A percentile compares a stretch with the other conserved stretches of the same genome.
phyloP scores from a whole-genome alignment of 2,329 filamentous ascomycete species.

The Diaporthe sp. region DNA sequence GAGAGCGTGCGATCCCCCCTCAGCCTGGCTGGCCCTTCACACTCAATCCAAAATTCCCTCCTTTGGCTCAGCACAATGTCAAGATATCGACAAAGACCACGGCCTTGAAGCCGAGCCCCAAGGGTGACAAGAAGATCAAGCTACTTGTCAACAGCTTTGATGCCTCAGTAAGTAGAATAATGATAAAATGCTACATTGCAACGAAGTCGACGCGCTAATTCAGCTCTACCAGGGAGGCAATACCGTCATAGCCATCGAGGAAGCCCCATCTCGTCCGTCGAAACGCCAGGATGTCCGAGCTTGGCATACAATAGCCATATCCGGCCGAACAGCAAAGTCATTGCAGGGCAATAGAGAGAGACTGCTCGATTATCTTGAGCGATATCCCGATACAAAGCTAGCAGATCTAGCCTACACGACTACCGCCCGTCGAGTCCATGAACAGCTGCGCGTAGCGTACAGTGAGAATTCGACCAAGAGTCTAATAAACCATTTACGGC shows the following conservation, averaged over 20 bases:
- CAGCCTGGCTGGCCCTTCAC: neutral
- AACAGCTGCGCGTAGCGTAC: neutral
- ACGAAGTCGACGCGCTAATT: neutral
- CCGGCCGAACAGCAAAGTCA: neutral
- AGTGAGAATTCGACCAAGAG: neutral
- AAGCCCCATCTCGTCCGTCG: neutral
- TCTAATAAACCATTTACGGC: neutral
- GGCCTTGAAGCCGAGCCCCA: neutral
- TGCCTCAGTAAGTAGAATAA: neutral
- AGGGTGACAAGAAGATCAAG: neutral
- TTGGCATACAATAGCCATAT: constrained; percentile 2
- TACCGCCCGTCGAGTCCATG: constrained; percentile 7
- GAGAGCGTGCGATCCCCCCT: constrained; percentile 7
- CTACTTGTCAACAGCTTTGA: constrained; percentile 9
- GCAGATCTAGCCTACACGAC: constrained; percentile 7
- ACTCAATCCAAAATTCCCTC: constrained; percentile 19
- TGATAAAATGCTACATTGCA: neutral
- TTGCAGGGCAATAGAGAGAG: neutral
- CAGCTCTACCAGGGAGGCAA: constrained; percentile 3
- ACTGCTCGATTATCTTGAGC: neutral
- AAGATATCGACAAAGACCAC: neutral
- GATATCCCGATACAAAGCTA: neutral
- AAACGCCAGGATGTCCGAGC: neutral
- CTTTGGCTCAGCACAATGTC: neutral
- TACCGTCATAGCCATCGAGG: constrained; percentile 5